phyloP scores from a whole-genome alignment of 2,329 filamentous ascomycete species.

The Knufia fluminis region DNA sequence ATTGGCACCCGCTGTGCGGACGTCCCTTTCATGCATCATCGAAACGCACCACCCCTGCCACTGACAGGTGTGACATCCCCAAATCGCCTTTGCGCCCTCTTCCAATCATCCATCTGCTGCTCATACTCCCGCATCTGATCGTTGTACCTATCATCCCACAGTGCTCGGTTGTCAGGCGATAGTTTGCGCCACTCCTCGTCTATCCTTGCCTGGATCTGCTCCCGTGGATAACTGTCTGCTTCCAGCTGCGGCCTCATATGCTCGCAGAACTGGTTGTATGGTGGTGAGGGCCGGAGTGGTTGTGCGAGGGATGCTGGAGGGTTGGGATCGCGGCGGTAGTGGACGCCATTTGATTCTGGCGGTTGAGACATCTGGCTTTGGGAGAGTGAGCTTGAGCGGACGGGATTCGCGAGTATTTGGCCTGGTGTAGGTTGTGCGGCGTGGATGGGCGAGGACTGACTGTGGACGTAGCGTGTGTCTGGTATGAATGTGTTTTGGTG shows the following conservation, averaged over 20 bases:
- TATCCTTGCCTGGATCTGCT: constrained; percentile 19
- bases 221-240: constrained; percentile 18
- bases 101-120: constrained; percentile 19
- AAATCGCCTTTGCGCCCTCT: constrained; percentile 14
- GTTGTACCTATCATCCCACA: constrained; percentile 23
- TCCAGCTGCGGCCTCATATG: constrained; percentile 22
- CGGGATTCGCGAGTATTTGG: background rate
- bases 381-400: background rate
- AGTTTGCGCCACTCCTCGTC: constrained; percentile 21
- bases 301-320: constrained; percentile 5
- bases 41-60: background rate
- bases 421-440: constrained; percentile 5
- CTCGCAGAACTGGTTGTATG: constrained; percentile 20
- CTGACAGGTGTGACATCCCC: background rate
- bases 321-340: background rate
- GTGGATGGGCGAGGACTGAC: constrained; percentile 12
- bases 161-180: constrained; percentile 17
- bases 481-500: constrained; percentile 12
- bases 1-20: too few relatives aligned
- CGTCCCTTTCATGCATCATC: background rate
- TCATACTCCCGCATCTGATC: constrained; percentile 23
- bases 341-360: background rate
- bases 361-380: background rate
- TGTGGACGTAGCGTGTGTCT: constrained; percentile 2
- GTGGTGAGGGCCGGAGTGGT: constrained; percentile 18